phyloP scores from a whole-genome alignment of 2,329 filamentous ascomycete genomes.

The Phialophora tarda region DNA sequence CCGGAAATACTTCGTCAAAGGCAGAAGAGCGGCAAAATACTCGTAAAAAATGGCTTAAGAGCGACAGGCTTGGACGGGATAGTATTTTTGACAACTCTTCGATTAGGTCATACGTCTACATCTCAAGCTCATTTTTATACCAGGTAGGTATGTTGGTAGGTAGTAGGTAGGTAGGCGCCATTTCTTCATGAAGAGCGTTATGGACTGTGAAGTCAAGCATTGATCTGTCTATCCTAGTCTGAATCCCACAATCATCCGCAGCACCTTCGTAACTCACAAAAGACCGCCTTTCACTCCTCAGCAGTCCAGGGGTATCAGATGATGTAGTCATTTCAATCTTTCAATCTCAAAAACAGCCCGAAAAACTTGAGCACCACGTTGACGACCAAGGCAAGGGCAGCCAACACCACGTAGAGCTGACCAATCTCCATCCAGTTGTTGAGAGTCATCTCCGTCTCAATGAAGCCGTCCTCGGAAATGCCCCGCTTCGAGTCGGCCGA shows the following conservation, averaged over 20 bases:
- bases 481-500: slow-evolving; percentile 48
- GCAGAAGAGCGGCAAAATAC: not conserved
- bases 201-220: not conserved
- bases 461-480: slow-evolving; percentile 48
- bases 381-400: slow-evolving; percentile 44
- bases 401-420: slow-evolving; percentile 51
- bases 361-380: slow-evolving; percentile 42
- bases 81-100: not conserved
- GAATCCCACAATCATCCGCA: not conserved
- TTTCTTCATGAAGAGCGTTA: not conserved
- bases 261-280: not conserved
- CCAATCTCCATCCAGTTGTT: slow-evolving; percentile 52
- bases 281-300: not conserved
- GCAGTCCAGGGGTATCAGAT: not conserved
- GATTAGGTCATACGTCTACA: not conserved
- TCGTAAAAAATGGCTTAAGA: not conserved
- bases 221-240: not conserved
- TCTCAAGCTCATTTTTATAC: not conserved
- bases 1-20: not conserved
- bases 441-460: slow-evolving; percentile 51
- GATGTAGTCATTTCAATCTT: not conserved
- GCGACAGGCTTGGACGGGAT: not conserved
- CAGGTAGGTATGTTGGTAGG: not conserved
- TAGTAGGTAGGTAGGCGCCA: not conserved
- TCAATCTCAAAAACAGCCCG: slow-evolving; percentile 35